Percentiles rank a stretch among this genome's conserved stretches.
Conservation (phyloP, 495 filamentous ascomycete species). For the Xylaria curta region DNA sequence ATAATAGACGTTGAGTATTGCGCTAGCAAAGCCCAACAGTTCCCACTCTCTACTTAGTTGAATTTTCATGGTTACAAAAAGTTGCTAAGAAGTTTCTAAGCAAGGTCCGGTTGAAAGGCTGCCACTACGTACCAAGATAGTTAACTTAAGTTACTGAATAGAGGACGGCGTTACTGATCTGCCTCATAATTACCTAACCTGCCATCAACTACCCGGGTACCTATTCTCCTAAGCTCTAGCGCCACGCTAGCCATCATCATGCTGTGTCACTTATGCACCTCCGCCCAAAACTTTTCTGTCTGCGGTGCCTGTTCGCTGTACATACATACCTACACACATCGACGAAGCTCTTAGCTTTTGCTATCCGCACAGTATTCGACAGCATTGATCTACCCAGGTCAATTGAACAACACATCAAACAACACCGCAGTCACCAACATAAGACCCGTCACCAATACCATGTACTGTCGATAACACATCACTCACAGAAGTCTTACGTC, state of each 20-base stretch:
- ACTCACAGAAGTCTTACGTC: background rate
- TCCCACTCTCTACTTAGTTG: constrained; percentile 4
- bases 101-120: background rate
- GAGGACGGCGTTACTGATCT: background rate
- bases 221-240: constrained; percentile 11
- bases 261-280: constrained; percentile 21
- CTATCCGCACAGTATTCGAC: constrained; percentile 6
- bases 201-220: background rate
- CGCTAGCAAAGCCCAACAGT: background rate
- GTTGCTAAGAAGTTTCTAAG: background rate
- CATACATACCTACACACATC: no score
- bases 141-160: background rate
- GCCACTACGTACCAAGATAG: background rate
- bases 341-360: background rate
- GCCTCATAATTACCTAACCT: background rate
- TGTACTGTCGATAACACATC: background rate
- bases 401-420: constrained; percentile 13
- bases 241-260: constrained; percentile 9
- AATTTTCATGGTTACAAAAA: background rate
- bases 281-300: constrained; percentile 3
- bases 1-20: background rate
- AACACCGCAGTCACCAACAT: background rate
- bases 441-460: constrained; percentile 1
- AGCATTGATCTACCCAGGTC: constrained; percentile 14
- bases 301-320: background rate